Base-by-base conservation (phyloP, 805 yeast genomes). In the Candida corydali region DNA sequence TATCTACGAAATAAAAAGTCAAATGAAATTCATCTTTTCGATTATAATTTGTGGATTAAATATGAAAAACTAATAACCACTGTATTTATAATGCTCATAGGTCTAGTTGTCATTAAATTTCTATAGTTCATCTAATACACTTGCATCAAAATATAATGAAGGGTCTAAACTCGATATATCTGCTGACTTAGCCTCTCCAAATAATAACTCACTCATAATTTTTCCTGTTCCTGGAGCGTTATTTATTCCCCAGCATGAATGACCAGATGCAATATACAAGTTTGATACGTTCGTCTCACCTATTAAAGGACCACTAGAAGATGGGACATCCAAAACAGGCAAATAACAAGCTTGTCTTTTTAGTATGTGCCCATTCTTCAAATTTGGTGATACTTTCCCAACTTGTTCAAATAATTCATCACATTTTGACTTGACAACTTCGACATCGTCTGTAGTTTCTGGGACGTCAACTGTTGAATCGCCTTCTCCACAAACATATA, bases 221-320 rank as follows among this genome's bases (percentile, higher is more conserved):
- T 86, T 79, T n/a, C 98, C 98, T 0, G 97, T 89, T 3, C 85
- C 97, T 1, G 97, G 97, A 0, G 96, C 96, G 59, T 93, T 91
- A 63, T 91, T 93, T 44, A 91, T 93, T 16, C 98, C 98, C 98
- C 98, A 91, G 63, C 98, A 93, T 11, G 96, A 84, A 60, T 91
- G 98, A 0, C 98, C 98, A 11, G 91, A 77, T 2, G 96, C 96
- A 38, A 91, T 59, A 49, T 67, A 84, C 42, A 91, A 65, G 42
- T 81, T 80, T 16, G 75, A 77, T 6, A 89, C 94, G 51, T 88
- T 88, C 0, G 98, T 91, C 50, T 86, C 91, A 31, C 98, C 98
- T 48, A 91, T 81, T 37, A 93, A 67, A 0, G 98, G 98, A 5
- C 98, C 98, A 2, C 91, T 78, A 26, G 86, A 77, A 4, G 94